Base-by-base conservation (phyloP, 371 early-diverging fungal genomes). In the Circinella minor region DNA sequence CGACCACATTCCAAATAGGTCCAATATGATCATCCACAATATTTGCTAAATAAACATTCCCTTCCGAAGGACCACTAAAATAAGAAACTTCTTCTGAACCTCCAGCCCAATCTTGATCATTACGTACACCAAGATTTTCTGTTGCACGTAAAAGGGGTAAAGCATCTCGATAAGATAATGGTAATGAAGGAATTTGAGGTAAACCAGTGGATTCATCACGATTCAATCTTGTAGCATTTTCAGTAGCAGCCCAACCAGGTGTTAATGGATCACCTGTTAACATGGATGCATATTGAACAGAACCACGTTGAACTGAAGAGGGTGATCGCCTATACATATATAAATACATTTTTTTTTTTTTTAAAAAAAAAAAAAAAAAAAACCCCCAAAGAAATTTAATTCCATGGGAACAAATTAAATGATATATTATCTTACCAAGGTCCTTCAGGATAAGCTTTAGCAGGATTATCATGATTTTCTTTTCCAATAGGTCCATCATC, bases 251-350 rank as follows among this genome's bases (percentile, higher is more conserved):
- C 54, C 75, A 81, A 17, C 88, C 89, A 0, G 90, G 90, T 0
- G 91, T 90, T 8, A 82, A 77, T n/a, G 92, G 91, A 68, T 92
- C 92, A 9, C 92, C 92, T 0, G 89, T 77, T 57, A 81, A 71
- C 14, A 86, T 27, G 20, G 79, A 74, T 8, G 74, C 61, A n/a
- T 82, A 84, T 71, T 80, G 78, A 4, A 87, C 91, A 4, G 87
- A 83, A 17, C 88, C 91, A 4, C 92, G 82, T 65, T 88, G 87
- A 57, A 87, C 73, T 38, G 81, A 77, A 43, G 85, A 83, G n/a
- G 77, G 73, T 4, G 90, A 83, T 3, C 90, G 83, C 89, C 88
- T 69, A 14, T 18, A 18, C 4, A 27, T 10, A n/a, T 43, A 5
- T 37, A 39, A 66, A 6, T 4, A 66, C 17, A 39, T 27, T 10